phyloP scores from a whole-genome alignment of 2,329 filamentous ascomycete genomes.

The Colletotrichum sp. region DNA sequence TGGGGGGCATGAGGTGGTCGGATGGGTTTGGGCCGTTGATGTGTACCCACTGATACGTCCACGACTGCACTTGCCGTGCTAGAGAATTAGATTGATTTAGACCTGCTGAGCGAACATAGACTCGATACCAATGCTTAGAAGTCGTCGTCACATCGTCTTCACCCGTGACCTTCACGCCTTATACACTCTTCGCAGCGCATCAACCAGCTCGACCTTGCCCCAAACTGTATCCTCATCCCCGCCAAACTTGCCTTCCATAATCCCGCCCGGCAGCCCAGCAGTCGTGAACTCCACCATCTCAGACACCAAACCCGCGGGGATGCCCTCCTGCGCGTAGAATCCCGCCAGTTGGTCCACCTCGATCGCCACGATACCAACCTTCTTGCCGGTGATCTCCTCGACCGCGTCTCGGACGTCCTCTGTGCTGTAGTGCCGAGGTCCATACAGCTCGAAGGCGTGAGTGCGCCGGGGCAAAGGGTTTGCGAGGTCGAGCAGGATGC shows the following conservation, averaged over 20 bases:
- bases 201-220: slow-evolving; percentile 30
- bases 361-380: slow-evolving; percentile 25
- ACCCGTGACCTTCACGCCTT: background rate
- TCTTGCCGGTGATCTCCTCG: slow-evolving; percentile 31
- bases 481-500: slow-evolving; percentile 23
- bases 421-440: slow-evolving; percentile 30
- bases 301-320: slow-evolving; percentile 24
- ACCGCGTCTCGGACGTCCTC: slow-evolving; percentile 31
- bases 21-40: slow-evolving; percentile 53
- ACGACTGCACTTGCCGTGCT: accelerated
- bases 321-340: slow-evolving; percentile 24
- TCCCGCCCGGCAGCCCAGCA: slow-evolving; percentile 26
- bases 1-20: slow-evolving; percentile 79
- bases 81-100: background rate
- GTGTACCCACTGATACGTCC: slow-evolving; percentile 39
- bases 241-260: slow-evolving; percentile 25
- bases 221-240: slow-evolving; percentile 27
- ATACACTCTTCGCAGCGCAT: slow-evolving; percentile 9
- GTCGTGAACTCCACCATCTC: slow-evolving; percentile 1
- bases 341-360: slow-evolving; percentile 24
- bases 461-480: slow-evolving; percentile 8
- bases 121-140: background rate
- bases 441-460: slow-evolving; percentile 28
- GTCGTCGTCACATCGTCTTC: background rate
- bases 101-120: background rate